Conservation (phyloP, 176 grass and related monocot genomes). For the Puccinellia tenuiflora region DNA sequence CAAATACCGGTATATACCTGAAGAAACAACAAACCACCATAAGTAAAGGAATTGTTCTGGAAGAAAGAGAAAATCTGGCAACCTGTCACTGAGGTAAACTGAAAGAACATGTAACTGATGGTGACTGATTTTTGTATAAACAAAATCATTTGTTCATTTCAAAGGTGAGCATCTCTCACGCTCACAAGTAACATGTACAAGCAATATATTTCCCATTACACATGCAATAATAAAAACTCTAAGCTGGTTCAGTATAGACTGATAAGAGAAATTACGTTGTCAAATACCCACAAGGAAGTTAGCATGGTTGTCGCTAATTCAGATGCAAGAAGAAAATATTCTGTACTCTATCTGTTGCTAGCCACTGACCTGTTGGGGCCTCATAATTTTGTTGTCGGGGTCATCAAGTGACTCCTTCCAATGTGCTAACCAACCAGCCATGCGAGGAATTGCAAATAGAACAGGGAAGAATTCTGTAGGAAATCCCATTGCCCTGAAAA, state of each 20-base stretch:
- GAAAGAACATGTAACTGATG: too few relatives aligned
- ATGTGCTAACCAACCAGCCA: conserved; percentile 94
- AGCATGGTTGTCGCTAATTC: not conserved
- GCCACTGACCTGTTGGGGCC: conserved; percentile 82
- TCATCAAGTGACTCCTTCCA: conserved; percentile 99
- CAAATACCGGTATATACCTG: conserved; percentile 80
- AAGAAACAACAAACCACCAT: not conserved
- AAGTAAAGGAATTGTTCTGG: not conserved
- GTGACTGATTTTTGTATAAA: not conserved
- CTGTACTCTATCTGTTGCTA: not conserved
- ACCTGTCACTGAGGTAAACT: not conserved
- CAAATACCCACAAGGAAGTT: not conserved
- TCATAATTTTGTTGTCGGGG: conserved; percentile 94
- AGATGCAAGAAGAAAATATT: not conserved
- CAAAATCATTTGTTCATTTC: not conserved
- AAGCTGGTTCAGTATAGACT: not conserved
- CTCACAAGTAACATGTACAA: not conserved
- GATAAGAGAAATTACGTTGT: not conserved
- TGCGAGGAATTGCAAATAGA: conserved; percentile 87
- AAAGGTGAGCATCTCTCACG: not conserved
- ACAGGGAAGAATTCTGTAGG: conserved; percentile 95
- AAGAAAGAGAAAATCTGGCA: not conserved
- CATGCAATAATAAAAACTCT: not conserved
- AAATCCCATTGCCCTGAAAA: conserved; percentile 91
- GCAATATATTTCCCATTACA: not conserved